These are phyloP conservation scores for Rhynchospora breviuscula DNA, from an alignment of 176 grass and related monocot species.

Conservation along the genomic window DNA sequence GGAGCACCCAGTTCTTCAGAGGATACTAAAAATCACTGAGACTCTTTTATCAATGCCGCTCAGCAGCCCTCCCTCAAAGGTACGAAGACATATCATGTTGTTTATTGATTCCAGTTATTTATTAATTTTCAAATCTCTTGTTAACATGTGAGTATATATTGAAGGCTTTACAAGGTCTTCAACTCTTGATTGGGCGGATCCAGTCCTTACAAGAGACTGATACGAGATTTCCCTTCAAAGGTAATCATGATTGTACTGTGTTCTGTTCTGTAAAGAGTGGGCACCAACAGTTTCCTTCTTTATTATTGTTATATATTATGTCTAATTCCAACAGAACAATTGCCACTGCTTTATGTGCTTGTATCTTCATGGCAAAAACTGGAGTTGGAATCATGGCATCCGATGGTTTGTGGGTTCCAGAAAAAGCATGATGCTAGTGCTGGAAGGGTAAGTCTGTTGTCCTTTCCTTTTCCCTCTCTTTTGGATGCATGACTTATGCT, in stretches of 20 bases:
- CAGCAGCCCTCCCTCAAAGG: conserved; percentile 62
- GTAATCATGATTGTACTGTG: conserved; percentile 31
- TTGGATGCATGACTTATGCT: conserved; percentile 6
- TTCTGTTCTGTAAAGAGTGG: neutral
- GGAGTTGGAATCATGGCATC: conserved; percentile 78
- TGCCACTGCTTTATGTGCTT: conserved; percentile 64
- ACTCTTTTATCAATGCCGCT: conserved; percentile 59
- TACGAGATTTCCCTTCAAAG: conserved; percentile 62
- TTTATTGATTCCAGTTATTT: conserved; percentile 3
- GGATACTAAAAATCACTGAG: conserved; percentile 54
- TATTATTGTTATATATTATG: neutral
- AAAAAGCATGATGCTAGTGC: conserved; percentile 57
- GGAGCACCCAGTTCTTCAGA: conserved; percentile 76
- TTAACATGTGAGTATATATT: conserved; percentile 28
- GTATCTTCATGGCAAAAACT: conserved; percentile 79
- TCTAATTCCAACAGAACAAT: conserved; percentile 44
- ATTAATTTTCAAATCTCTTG: conserved; percentile 8
- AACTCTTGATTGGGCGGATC: conserved; percentile 60
- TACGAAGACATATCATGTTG: conserved; percentile 24
- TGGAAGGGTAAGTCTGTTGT: conserved; percentile 49
- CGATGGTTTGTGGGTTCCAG: conserved; percentile 54
- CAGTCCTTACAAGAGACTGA: conserved; percentile 88
- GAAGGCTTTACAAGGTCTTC: conserved; percentile 80
- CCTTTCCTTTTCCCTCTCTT: neutral
- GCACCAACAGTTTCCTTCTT: neutral